Conservation (phyloP, 257 asterid genomes). For the Osmanthus fragrans region DNA sequence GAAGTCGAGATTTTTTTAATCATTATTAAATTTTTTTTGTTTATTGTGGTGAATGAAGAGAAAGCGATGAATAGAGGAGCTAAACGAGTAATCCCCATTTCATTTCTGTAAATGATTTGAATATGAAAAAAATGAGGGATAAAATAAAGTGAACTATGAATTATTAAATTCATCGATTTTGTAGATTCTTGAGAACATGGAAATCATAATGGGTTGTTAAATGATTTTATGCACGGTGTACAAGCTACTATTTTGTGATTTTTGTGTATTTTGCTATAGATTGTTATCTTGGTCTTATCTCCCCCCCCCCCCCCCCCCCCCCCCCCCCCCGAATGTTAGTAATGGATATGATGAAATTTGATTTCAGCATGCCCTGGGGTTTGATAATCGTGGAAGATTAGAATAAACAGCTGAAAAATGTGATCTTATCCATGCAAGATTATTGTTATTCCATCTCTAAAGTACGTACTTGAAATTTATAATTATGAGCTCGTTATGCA, state of each 20-base stretch:
- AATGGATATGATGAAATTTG: neutral
- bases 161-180: conserved; percentile 6
- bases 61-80: too few species aligned
- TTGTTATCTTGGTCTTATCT: neutral
- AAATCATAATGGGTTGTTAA: neutral
- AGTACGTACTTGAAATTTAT: neutral
- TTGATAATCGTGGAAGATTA: neutral
- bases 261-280: neutral
- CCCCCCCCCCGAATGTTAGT: neutral
- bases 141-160: conserved; percentile 1
- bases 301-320: too few species aligned
- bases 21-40: too few species aligned
- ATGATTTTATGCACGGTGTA: neutral
- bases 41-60: too few species aligned
- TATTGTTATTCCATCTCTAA: conserved; percentile 18
- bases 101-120: conserved; percentile 23
- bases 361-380: neutral
- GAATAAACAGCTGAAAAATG: neutral
- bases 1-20: too few species aligned
- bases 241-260: neutral
- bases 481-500: too few species aligned
- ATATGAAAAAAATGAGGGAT: conserved; percentile 20
- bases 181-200: neutral
- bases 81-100: conserved; percentile 10
- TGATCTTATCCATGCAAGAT: neutral